Percentiles rank a stretch among this genome's conserved stretches.
Evolutionary conservation across 2,329 filamentous ascomycete species (phyloP).

Genomic region (Rutstroemia sp.): DNA sequence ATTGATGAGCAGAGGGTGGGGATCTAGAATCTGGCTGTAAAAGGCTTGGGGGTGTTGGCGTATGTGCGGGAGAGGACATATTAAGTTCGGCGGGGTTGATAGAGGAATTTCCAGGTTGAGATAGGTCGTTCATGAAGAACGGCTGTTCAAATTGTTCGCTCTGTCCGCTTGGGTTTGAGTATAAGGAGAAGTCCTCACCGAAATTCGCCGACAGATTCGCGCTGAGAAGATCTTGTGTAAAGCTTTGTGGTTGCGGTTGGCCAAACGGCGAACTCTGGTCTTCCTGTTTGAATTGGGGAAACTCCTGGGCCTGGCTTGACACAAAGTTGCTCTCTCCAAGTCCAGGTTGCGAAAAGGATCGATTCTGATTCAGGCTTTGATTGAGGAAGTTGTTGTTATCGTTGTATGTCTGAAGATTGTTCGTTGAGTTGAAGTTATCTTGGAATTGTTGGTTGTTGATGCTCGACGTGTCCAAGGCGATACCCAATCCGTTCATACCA

Average conservation of each 20-base stretch:
- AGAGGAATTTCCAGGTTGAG: constrained; percentile 35
- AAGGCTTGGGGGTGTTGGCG: constrained; percentile 25
- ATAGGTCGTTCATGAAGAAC: constrained; percentile 48
- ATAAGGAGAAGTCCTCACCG: constrained; percentile 57
- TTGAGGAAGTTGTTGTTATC: constrained; percentile 40
- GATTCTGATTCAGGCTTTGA: constrained; percentile 35
- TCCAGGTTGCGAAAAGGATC: constrained; percentile 23
- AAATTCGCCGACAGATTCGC: constrained; percentile 45
- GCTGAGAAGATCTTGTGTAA: constrained; percentile 40
- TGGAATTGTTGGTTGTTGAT: constrained; percentile 33
- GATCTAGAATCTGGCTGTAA: constrained; percentile 25
- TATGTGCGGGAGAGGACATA: constrained; percentile 37
- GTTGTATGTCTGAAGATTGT: constrained; percentile 28
- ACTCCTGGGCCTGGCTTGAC: constrained; percentile 22
- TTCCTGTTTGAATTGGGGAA: constrained; percentile 29
- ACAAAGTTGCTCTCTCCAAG: constrained; percentile 21
- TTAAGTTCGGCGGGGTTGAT: constrained; percentile 40
- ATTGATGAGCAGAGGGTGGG: constrained; percentile 30
- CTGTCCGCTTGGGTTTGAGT: constrained; percentile 45
- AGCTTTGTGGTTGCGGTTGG: constrained; percentile 39
- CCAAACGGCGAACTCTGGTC: constrained; percentile 28
- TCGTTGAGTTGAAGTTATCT: constrained; percentile 31
- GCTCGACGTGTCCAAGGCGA: constrained; percentile 42
- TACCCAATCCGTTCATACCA: constrained; percentile 45
- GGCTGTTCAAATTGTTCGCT: constrained; percentile 54